These are phyloP conservation scores for Scopulariopsis brevicaulis DNA, from an alignment of 2,329 filamentous ascomycete genomes.

Conservation along the genomic window DNA sequence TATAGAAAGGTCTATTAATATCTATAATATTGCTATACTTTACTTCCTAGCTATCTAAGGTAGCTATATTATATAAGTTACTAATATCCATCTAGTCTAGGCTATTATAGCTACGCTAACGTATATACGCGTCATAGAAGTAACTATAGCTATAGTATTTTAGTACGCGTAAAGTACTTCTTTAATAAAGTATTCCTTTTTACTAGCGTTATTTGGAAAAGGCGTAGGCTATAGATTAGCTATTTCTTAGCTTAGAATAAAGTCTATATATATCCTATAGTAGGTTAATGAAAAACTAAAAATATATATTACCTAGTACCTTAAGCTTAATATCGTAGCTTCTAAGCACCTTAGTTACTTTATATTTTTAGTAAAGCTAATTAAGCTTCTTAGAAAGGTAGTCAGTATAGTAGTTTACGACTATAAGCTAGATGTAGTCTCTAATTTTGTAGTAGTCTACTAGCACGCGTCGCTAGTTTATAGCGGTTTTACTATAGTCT, in stretches of 20 bases:
- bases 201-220: neutral
- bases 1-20: neutral
- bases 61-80: neutral
- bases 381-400: slow-evolving; percentile 1
- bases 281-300: neutral
- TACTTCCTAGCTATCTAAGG: too few relatives aligned
- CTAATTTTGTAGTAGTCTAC: neutral
- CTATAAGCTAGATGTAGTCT: neutral
- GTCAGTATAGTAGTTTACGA: neutral
- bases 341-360: neutral
- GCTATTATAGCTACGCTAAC: neutral
- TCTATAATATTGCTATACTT: too few relatives aligned
- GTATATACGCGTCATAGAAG: neutral
- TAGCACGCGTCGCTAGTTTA: neutral
- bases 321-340: neutral
- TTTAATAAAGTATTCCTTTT: neutral
- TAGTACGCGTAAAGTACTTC: neutral
- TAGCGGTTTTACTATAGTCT: neutral
- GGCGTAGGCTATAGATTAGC: neutral
- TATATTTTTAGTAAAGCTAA: slow-evolving; percentile 1
- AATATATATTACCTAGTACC: neutral
- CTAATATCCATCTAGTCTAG: neutral
- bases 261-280: neutral
- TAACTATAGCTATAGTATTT: neutral
- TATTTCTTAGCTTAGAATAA: neutral